These are phyloP conservation scores for Wickerhamomyces sp. DNA, from an alignment of 1,139 yeast genomes.

Conservation along the genomic window DNA sequence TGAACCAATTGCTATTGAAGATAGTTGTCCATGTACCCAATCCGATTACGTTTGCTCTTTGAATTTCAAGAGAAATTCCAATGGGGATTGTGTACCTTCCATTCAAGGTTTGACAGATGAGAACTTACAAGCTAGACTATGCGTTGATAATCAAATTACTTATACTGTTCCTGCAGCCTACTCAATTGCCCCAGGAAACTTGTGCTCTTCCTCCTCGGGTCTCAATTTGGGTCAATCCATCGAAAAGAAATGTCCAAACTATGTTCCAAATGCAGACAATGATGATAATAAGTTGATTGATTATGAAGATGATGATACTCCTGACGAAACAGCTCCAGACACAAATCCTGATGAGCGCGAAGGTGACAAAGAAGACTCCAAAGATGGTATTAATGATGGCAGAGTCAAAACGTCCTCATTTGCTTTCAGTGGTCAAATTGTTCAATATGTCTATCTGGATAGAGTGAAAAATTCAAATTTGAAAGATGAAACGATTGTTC, in stretches of 20 bases:
- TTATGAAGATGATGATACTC: constrained; percentile 30
- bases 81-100: constrained; percentile 52
- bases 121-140: constrained; percentile 27
- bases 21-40: constrained; percentile 60
- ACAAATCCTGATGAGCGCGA: constrained; percentile 34
- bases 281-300: constrained; percentile 14
- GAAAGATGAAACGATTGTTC: constrained; percentile 42
- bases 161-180: constrained; percentile 16
- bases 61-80: constrained; percentile 42
- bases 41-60: constrained; percentile 70
- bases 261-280: constrained; percentile 6
- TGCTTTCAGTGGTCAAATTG: constrained; percentile 39
- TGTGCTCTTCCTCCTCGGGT: constrained; percentile 26
- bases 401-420: constrained; percentile 29
- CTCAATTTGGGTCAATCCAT: constrained; percentile 7
- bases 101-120: constrained; percentile 22
- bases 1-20: constrained; percentile 53
- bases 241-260: constrained; percentile 17
- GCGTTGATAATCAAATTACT: constrained; percentile 13
- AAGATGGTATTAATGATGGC: constrained; percentile 30
- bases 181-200: constrained; percentile 38
- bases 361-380: constrained; percentile 28
- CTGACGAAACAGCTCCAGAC: constrained; percentile 32
- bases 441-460: constrained; percentile 42
- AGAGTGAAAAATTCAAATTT: constrained; percentile 34